Conservation (phyloP, 805 yeast species). For the Candida endomychidarum region DNA sequence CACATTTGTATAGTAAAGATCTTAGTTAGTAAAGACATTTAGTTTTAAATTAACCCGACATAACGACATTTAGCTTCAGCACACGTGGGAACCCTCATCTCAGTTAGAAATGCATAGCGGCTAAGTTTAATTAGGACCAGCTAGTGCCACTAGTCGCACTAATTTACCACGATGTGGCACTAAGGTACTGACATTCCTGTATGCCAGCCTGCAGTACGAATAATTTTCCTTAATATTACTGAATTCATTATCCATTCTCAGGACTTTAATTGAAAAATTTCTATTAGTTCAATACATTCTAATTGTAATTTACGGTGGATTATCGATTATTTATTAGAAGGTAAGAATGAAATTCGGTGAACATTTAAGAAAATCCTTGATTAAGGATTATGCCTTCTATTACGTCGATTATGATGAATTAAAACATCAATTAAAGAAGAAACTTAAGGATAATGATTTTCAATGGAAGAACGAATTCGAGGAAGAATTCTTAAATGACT, state of each 20-base stretch:
- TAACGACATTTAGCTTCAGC: too few relatives aligned
- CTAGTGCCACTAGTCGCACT: neutral
- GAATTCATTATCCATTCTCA: constrained; percentile 1
- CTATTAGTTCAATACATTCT: neutral
- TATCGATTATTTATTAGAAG: neutral
- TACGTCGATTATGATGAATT: constrained; percentile 90
- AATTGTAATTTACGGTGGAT: too few relatives aligned
- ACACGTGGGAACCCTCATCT: too few relatives aligned
- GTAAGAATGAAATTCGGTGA: constrained; percentile 89
- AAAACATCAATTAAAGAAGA: constrained; percentile 75
- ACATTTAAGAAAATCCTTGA: constrained; percentile 82
- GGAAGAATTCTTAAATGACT: constrained; percentile 69
- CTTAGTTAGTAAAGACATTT: too few relatives aligned
- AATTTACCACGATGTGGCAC: neutral
- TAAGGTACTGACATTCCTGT: neutral
- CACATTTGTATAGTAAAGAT: too few relatives aligned
- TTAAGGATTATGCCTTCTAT: constrained; percentile 87
- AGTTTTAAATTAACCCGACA: too few relatives aligned
- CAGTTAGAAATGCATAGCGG: neutral
- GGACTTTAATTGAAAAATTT: constrained; percentile 6
- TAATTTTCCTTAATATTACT: constrained; percentile 1
- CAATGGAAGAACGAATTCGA: constrained; percentile 79
- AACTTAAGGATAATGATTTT: constrained; percentile 53
- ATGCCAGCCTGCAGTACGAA: neutral
- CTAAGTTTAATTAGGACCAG: neutral